These are phyloP conservation scores for Keqinozyma sinolaborantium DNA, from an alignment of 1,139 yeast genomes.

Conservation along the genomic window DNA sequence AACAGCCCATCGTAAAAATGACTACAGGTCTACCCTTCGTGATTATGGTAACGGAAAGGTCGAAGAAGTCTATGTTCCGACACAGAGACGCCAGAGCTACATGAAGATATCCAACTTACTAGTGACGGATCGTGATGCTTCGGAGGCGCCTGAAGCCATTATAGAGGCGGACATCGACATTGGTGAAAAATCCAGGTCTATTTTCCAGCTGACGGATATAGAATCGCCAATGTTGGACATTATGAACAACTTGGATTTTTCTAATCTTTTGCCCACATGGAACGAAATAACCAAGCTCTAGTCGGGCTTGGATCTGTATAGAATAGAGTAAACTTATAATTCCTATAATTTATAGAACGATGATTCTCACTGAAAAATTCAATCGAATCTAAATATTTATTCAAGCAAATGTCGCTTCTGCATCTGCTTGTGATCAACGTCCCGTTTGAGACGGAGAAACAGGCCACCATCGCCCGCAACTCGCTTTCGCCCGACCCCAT, in stretches of 20 bases:
- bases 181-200: background rate
- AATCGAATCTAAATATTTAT: too few relatives aligned
- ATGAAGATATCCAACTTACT: background rate
- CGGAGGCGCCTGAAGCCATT: background rate
- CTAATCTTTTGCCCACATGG: conserved; percentile 10
- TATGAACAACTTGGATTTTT: conserved; percentile 12
- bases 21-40: conserved; percentile 19
- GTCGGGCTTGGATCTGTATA: too few relatives aligned
- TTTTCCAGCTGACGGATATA: conserved; percentile 1
- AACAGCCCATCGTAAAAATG: conserved; percentile 11
- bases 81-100: background rate
- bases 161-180: background rate
- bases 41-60: conserved; percentile 25
- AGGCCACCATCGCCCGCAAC: conserved; percentile 60
- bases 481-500: conserved; percentile 78
- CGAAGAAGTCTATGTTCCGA: conserved; percentile 15
- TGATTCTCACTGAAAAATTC: too few relatives aligned
- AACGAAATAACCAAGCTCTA: conserved; percentile 4
- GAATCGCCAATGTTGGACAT: conserved; percentile 12
- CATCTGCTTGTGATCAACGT: conserved; percentile 23
- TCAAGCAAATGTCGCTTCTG: conserved; percentile 4
- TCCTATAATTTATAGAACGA: too few relatives aligned
- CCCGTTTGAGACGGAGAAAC: conserved; percentile 59
- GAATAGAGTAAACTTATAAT: too few relatives aligned
- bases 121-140: background rate